A percentile compares a stretch with the other conserved stretches of the same genome.
Evolutionary conservation across 2,329 filamentous ascomycete species (phyloP).

Genomic region (Eutypa lata): DNA sequence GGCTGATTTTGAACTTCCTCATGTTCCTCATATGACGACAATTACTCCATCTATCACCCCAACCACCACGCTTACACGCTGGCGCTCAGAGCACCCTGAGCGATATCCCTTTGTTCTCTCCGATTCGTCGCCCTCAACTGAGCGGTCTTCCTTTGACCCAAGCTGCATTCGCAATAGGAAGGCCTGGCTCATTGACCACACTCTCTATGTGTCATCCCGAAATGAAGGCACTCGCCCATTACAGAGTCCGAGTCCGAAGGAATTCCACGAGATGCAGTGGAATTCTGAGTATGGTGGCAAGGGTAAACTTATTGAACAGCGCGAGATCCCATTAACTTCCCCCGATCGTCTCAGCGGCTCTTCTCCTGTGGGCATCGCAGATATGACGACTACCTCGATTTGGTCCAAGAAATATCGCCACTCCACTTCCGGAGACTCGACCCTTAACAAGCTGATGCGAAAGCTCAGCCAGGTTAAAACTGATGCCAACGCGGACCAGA

Average conservation of each 20-base stretch:
- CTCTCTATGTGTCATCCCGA: conserved; percentile 38
- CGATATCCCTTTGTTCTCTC: conserved; percentile 39
- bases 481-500: conserved; percentile 16
- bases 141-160: conserved; percentile 22
- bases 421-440: conserved; percentile 16
- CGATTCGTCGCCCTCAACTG: conserved; percentile 29
- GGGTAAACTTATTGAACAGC: conserved; percentile 34
- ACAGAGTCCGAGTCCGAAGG: conserved; percentile 33
- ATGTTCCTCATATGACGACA: conserved; percentile 45
- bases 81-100: conserved; percentile 34
- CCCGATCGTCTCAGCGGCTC: conserved; percentile 12
- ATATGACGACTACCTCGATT: conserved; percentile 12
- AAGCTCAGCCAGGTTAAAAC: conserved; percentile 16
- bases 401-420: conserved; percentile 15
- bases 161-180: conserved; percentile 37
- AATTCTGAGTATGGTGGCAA: conserved; percentile 20
- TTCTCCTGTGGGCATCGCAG: conserved; percentile 15
- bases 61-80: conserved; percentile 33
- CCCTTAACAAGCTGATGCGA: conserved; percentile 19
- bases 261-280: conserved; percentile 42
- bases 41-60: conserved; percentile 40
- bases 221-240: conserved; percentile 35
- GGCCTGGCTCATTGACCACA: conserved; percentile 41
- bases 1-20: conserved; percentile 41
- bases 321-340: conserved; percentile 20